Conservation (phyloP, 345 rosid genomes). For the Sonneratia caseolaris region DNA sequence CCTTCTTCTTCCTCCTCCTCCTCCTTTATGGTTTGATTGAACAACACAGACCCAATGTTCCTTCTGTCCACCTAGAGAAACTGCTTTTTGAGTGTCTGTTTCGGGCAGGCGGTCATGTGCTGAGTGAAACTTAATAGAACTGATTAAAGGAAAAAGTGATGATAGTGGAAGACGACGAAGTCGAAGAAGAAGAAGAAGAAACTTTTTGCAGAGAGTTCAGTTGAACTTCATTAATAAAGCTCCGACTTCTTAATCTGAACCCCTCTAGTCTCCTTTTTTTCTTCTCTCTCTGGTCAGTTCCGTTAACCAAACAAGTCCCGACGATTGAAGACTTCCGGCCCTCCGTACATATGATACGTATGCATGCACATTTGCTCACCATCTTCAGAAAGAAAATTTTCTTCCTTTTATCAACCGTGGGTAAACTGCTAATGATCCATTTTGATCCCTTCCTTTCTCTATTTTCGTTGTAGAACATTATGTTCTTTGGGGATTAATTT, state of each 20-base stretch:
- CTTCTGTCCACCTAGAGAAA: conserved; percentile 27
- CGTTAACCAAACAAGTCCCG: background rate
- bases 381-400: background rate
- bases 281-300: background rate
- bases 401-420: no score
- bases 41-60: conserved; percentile 59
- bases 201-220: background rate
- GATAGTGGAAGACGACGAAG: background rate
- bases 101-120: background rate
- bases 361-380: background rate
- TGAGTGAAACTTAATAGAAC: background rate
- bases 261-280: background rate
- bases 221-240: background rate
- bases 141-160: background rate
- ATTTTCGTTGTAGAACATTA: no score
- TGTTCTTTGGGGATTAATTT: no score
- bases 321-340: background rate
- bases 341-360: background rate
- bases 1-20: background rate
- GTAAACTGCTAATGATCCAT: no score
- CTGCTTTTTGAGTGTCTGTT: conserved; percentile 57
- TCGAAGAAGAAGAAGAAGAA: background rate
- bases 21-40: conserved; percentile 18
- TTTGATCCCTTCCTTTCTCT: no score
- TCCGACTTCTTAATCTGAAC: background rate